Evolutionary conservation across 2,329 filamentous ascomycete genomes (phyloP), one percentile per base, ranked within the genome.

Genomic region (Seiridium cupressi): DNA sequence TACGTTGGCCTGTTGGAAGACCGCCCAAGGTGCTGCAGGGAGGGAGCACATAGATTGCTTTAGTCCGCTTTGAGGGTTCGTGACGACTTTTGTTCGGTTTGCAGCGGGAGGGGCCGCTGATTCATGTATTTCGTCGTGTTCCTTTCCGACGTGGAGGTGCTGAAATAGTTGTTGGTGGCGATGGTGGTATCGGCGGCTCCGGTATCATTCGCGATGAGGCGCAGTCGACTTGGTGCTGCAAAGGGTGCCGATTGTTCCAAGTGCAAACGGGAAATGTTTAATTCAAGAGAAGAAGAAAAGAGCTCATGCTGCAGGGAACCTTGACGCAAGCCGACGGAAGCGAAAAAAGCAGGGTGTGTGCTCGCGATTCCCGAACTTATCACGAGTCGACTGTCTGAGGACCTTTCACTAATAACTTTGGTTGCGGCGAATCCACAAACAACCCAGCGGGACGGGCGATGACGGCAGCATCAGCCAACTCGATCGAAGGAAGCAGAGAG

Each of bases 141-240:
- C 46, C 11, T 46, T 47, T 58, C 36, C 53, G 63, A 48, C 26
- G 18, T 32, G n/a, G 40, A 44, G 18, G 59, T 44, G 60, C 60
- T 55, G 65, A 62, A 65, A 51, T 47, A 53, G 60, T 61, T 62
- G 58, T 49, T 54, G 66, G 67, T 69, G 67, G 66, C 66, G 53
- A 64, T 59, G 60, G 51, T 64, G 51, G 62, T 63, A 55, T 67
- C 65, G 66, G 66, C 55, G 54, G 63, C 46, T 55, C 66, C 66
- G 66, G 62, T 44, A 57, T 49, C 5, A 31, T 58, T 48, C 34
- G 46, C 55, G 46, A 34, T 35, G 54, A 57, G 44, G 54, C 54
- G 54, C 44, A 46, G 54, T 57, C 49, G 34, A 53, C 31, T 35
- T 54, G 10, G 51, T 54, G 51, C 36, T 40, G 51, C 51, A 44